These are phyloP conservation scores for Sanghuangporus sanghuang DNA, from an alignment of 1,284 basidiomycete genomes.

Conservation along the genomic window DNA sequence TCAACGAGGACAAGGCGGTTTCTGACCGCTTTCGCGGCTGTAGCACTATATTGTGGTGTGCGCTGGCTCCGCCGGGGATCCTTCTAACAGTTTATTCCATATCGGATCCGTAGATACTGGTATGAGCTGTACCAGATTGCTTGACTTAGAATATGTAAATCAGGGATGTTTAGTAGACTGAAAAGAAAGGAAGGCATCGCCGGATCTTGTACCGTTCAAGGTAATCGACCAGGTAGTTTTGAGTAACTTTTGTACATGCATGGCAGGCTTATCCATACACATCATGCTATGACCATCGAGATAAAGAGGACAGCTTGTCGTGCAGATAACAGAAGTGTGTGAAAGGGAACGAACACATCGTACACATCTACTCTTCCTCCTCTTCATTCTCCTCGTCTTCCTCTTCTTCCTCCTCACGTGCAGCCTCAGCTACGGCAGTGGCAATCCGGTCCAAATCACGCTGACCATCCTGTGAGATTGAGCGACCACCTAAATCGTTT, in stretches of 20 bases:
- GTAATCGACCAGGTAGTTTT: neutral
- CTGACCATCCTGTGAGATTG: conserved; percentile 96
- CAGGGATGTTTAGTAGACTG: neutral
- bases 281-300: conserved; percentile 8
- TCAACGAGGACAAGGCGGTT: neutral
- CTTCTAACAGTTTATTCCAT: neutral
- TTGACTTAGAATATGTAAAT: neutral
- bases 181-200: neutral
- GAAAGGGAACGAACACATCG: conserved; percentile 27
- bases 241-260: conserved; percentile 7
- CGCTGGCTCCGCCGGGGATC: neutral
- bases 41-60: neutral
- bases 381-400: conserved; percentile 84
- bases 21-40: neutral
- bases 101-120: neutral
- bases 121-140: neutral
- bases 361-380: conserved; percentile 45
- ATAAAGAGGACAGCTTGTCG: neutral
- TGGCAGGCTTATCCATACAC: conserved; percentile 14
- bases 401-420: conserved; percentile 81
- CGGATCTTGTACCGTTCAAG: neutral
- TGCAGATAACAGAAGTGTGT: neutral
- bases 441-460: conserved; percentile 99
- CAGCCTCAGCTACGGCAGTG: conserved; percentile 89
- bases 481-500: conserved; percentile 89